Conservation (phyloP, 2,329 filamentous ascomycete species). For the Xylaria polymorpha region DNA sequence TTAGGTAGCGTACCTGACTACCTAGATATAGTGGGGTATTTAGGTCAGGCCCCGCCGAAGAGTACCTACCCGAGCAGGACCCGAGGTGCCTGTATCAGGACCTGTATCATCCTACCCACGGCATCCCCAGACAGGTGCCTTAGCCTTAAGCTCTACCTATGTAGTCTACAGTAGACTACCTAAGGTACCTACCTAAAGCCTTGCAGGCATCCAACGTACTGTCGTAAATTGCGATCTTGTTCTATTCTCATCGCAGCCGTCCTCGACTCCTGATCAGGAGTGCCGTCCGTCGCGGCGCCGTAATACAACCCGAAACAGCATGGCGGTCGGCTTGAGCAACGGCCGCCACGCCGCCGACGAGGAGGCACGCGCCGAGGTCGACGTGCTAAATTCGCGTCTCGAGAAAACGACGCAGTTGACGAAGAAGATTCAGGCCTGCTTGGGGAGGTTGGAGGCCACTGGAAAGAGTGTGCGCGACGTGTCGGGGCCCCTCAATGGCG, state of each 20-base stretch:
- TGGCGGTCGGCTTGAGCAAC: constrained; percentile 64
- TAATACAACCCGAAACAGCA: constrained; percentile 44
- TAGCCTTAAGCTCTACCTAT: neutral
- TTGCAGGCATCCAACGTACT: neutral
- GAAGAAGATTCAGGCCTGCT: constrained; percentile 92
- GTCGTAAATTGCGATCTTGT: neutral
- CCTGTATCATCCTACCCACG: neutral
- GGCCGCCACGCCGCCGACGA: constrained; percentile 68
- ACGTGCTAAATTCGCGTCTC: constrained; percentile 77
- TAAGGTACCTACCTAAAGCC: neutral
- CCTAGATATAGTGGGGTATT: neutral
- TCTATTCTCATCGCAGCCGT: neutral
- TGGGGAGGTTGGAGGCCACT: constrained; percentile 84
- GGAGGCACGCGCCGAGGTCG: constrained; percentile 75
- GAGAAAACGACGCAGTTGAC: constrained; percentile 94
- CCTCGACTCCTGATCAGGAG: neutral
- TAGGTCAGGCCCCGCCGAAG: too few relatives aligned
- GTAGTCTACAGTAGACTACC: too few relatives aligned
- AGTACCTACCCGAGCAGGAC: neutral
- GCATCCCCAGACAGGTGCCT: neutral
- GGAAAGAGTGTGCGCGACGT: constrained; percentile 93
- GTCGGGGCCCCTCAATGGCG: constrained; percentile 90
- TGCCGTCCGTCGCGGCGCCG: too few relatives aligned
- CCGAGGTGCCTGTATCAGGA: neutral
- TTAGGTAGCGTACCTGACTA: neutral